phyloP scores from a whole-genome alignment of 192 early-diverging fungal species.

The Haplosporangium gracile region DNA sequence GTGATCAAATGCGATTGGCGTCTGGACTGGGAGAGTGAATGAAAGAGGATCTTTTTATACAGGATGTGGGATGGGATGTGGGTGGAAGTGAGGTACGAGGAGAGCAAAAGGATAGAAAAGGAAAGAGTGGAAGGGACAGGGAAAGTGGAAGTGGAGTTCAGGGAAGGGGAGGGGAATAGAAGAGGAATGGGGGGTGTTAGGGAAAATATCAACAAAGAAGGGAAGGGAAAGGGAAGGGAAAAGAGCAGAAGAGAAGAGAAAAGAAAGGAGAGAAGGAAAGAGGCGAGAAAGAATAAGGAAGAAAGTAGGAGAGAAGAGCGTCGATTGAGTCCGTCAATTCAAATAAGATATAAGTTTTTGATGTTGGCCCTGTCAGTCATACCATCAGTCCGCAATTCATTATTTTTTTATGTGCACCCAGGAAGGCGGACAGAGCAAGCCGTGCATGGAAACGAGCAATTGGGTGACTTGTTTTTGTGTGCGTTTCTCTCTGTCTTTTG shows the following conservation, averaged over 20 bases:
- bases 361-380: too few species aligned
- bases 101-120: not conserved
- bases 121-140: not conserved
- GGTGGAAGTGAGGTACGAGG: not conserved
- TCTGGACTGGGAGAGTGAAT: not conserved
- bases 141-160: not conserved
- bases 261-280: conserved; percentile 1
- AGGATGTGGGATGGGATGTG: not conserved
- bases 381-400: too few species aligned
- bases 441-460: not conserved
- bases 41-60: not conserved
- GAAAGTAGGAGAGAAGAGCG: not conserved
- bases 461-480: not conserved
- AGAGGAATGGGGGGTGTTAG: not conserved
- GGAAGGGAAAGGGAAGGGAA: not conserved
- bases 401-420: not conserved
- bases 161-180: not conserved
- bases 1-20: not conserved
- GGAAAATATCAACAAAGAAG: not conserved
- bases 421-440: not conserved
- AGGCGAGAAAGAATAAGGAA: not conserved
- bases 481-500: not conserved
- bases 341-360: too few species aligned
- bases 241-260: not conserved
- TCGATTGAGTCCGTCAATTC: too few species aligned